Conservation (phyloP, 768 basidiomycete species). For the Xerocomellus chrysenteron region DNA sequence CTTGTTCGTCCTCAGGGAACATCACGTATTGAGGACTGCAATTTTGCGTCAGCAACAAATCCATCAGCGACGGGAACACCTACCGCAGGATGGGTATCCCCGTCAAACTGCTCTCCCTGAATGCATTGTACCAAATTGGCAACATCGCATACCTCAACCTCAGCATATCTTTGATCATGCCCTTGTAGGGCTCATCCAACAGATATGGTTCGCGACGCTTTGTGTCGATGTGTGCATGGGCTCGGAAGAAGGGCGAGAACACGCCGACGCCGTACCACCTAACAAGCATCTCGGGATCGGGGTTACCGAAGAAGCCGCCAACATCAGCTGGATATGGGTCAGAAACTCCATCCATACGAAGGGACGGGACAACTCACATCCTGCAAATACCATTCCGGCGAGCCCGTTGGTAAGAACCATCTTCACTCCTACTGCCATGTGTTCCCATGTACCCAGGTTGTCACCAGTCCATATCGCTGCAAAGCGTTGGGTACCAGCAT, state of each 20-base stretch:
- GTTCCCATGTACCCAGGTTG: slow-evolving; percentile 96
- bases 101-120: slow-evolving; percentile 79
- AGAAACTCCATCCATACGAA: neutral
- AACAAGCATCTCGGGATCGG: slow-evolving; percentile 89
- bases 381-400: slow-evolving; percentile 87
- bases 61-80: slow-evolving; percentile 10
- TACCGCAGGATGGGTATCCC: slow-evolving; percentile 85
- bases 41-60: neutral
- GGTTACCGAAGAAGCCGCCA: slow-evolving; percentile 98
- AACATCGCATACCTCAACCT: slow-evolving; percentile 83
- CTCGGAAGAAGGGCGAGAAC: slow-evolving; percentile 97
- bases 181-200: slow-evolving; percentile 85
- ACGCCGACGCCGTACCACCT: slow-evolving; percentile 97
- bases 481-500: slow-evolving; percentile 90
- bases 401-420: slow-evolving; percentile 90
- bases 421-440: slow-evolving; percentile 90
- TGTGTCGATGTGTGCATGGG: slow-evolving; percentile 96
- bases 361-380: slow-evolving; percentile 57
- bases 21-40: slow-evolving; percentile 90
- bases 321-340: slow-evolving; percentile 76
- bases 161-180: slow-evolving; percentile 74
- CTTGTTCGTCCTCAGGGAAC: slow-evolving; percentile 85
- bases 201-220: slow-evolving; percentile 97
- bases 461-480: slow-evolving; percentile 99
- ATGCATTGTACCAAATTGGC: slow-evolving; percentile 97